Evolutionary conservation across 23 red algal species (phyloP).

Genomic region (Chondrus crispus): DNA sequence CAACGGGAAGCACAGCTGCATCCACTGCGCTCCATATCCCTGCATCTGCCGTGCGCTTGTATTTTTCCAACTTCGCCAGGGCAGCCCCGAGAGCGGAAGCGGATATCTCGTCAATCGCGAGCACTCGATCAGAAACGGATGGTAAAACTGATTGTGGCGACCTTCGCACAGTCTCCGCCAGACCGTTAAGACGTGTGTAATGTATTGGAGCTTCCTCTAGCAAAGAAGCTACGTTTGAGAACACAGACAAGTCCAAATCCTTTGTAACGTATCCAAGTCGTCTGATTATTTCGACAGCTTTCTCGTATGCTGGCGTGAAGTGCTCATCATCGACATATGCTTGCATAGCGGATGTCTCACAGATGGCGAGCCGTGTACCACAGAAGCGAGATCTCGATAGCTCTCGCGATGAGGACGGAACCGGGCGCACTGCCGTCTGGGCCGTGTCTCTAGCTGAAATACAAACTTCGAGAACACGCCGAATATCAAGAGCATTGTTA

Average conservation of each 20-base stretch:
- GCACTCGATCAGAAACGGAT: background rate
- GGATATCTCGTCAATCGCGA: background rate
- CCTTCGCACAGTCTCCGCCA: background rate
- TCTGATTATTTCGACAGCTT: background rate
- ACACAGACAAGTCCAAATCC: constrained; percentile 7
- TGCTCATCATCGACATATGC: background rate
- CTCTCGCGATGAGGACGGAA: background rate
- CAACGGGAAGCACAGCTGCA: background rate
- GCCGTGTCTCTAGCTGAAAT: background rate
- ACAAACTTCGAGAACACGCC: constrained; percentile 12
- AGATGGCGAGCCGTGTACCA: background rate
- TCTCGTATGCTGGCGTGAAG: background rate
- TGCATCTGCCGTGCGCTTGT: background rate
- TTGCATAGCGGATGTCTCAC: background rate
- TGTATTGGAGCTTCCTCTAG: constrained; percentile 17
- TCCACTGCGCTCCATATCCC: constrained; percentile 29
- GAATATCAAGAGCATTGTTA: constrained; percentile 15
- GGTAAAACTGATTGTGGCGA: background rate
- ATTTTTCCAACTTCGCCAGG: background rate
- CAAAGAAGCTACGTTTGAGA: constrained; percentile 10
- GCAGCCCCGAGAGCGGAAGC: background rate
- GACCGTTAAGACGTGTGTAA: background rate
- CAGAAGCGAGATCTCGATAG: background rate
- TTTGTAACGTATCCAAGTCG: background rate
- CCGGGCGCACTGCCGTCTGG: background rate